These are phyloP conservation scores for Meira miltonrushii DNA, from an alignment of 1,284 basidiomycete species.

Conservation along the genomic window DNA sequence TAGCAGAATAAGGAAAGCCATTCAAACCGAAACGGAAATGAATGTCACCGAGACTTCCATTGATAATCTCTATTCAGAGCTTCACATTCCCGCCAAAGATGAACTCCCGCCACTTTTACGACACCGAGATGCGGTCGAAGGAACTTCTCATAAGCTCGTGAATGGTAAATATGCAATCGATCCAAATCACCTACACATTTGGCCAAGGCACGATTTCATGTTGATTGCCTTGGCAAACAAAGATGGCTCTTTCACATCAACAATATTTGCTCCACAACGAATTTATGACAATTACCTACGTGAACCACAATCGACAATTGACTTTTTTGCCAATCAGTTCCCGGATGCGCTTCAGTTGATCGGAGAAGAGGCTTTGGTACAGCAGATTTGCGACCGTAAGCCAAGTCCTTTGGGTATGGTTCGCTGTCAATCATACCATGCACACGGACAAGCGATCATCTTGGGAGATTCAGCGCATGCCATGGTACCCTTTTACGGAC, in stretches of 20 bases:
- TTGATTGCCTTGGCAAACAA: slow-evolving; percentile 83
- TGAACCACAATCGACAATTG: slow-evolving; percentile 57
- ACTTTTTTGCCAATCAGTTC: slow-evolving; percentile 80
- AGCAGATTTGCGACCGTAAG: slow-evolving; percentile 72
- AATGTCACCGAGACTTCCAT: slow-evolving; percentile 91
- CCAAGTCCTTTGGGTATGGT: slow-evolving; percentile 83
- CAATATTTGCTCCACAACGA: slow-evolving; percentile 79
- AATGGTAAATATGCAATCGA: slow-evolving; percentile 68
- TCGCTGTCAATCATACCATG: slow-evolving; percentile 84
- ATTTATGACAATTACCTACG: slow-evolving; percentile 61
- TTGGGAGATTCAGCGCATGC: slow-evolving; percentile 92
- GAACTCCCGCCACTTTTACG: not conserved
- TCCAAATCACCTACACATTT: slow-evolving; percentile 94
- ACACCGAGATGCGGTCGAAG: not conserved
- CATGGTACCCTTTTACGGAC: slow-evolving; percentile 96
- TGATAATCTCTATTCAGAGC: slow-evolving; percentile 89
- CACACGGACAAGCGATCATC: slow-evolving; percentile 77
- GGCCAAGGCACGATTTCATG: slow-evolving; percentile 98
- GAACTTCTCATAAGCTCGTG: not conserved
- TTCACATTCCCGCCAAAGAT: slow-evolving; percentile 73
- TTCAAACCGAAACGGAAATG: slow-evolving; percentile 57
- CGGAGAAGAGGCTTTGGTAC: slow-evolving; percentile 69
- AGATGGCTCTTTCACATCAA: slow-evolving; percentile 60
- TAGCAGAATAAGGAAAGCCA: slow-evolving; percentile 55
- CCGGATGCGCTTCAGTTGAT: slow-evolving; percentile 78